Base-by-base conservation (phyloP, 129 eudicot genomes). In the Flaveria linearis region DNA sequence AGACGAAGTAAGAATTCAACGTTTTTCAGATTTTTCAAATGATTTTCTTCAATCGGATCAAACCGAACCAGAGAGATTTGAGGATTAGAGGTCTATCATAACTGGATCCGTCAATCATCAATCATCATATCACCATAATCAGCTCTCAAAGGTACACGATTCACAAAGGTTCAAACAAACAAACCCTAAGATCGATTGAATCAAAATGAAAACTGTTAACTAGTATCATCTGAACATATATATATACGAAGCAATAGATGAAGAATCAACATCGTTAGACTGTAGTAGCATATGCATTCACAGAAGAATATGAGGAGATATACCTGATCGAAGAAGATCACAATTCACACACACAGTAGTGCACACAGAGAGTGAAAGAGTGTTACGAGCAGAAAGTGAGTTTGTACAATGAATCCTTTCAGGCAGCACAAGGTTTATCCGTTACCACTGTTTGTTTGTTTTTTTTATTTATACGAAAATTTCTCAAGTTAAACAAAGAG, bases 11-110 rank as follows among this genome's bases (percentile, higher is more conserved):
- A 36, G 4, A 36, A 36, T 36, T 36, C 41, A 36, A 36, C 41
- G 41, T 36, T 36, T 36, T 36, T n/a, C n/a, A n/a, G n/a, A n/a
- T n/a, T n/a, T n/a, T n/a, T 36, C 41, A 36, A 36, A 5, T 0
- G 41, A 36, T 36, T 7, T 36, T 36, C 41, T 36, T 33, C 2
- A 60, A 61, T 70, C 63, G 22, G 12, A 30, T 30, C 66, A 70
- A 71, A 78, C 20, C 2, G 41, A 71, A 30, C n/a, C 36, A 78
- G 3, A 50, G 69, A 71, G 49, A 36, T 36, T 36, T 36, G 33
- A 78, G 72, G 47, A 28, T 28, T 28, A 2, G 33, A 78, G 72
- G 13, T 71, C 67, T 62, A 79, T 9, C 25, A 46, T 6, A 64
- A 23, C 57, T 36, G 7, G 73, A 72, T 71, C 83, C 8, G 6